Percentiles rank a stretch among this genome's conserved stretches.
Evolutionary conservation across 2,329 filamentous ascomycete species (phyloP).

Genomic region (Davidsoniella australis): DNA sequence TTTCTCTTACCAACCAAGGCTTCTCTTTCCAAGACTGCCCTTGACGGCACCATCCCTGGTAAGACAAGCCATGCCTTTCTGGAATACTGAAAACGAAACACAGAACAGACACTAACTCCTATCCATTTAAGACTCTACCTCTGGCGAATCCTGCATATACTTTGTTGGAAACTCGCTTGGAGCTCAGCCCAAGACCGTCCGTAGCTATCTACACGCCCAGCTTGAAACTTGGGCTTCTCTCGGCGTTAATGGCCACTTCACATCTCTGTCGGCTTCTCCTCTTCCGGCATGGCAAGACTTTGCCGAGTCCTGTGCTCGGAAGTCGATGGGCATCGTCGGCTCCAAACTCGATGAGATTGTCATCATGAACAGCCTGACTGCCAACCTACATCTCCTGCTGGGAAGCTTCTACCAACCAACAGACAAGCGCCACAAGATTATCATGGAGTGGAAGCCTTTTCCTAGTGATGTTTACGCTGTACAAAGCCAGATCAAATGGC

Average conservation of each 20-base stretch:
- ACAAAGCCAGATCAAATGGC: constrained; percentile 60
- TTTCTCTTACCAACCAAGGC: constrained; percentile 63
- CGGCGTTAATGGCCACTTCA: constrained; percentile 73
- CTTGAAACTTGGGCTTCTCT: constrained; percentile 72
- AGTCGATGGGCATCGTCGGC: constrained; percentile 59
- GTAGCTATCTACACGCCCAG: constrained; percentile 51
- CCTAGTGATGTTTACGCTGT: constrained; percentile 78
- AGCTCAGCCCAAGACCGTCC: constrained; percentile 55
- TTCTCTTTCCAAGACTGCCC: constrained; percentile 48
- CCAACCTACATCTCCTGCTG: constrained; percentile 68
- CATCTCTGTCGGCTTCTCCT: constrained; percentile 46
- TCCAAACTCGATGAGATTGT: constrained; percentile 57
- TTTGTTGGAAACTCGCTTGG: constrained; percentile 84
- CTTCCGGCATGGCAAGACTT: constrained; percentile 62
- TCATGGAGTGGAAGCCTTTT: constrained; percentile 81
- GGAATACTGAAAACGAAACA: not conserved
- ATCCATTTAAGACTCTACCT: constrained; percentile 12
- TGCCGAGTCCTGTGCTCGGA: constrained; percentile 53
- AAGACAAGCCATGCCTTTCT: constrained; percentile 11
- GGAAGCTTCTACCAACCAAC: constrained; percentile 67
- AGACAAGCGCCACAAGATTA: constrained; percentile 51
- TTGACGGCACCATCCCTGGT: constrained; percentile 30
- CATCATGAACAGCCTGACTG: constrained; percentile 75
- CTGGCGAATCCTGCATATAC: constrained; percentile 42
- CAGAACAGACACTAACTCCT: not conserved